Conservation (phyloP, 129 eudicot species). For the Pittosporum tobira region DNA sequence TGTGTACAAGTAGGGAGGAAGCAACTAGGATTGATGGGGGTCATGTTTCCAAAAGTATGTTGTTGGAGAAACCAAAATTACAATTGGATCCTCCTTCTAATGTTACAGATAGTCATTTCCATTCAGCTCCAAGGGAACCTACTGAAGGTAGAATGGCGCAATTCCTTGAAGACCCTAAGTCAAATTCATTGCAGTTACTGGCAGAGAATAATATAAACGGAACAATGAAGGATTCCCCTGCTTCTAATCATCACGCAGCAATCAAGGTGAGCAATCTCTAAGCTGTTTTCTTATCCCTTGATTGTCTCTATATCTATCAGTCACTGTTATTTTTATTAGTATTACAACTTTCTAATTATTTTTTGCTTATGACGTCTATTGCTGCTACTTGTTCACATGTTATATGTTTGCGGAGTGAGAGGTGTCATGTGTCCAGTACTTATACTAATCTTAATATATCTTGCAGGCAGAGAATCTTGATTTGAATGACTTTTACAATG, state of each 20-base stretch:
- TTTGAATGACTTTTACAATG: constrained; percentile 56
- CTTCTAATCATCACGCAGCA: constrained; percentile 29
- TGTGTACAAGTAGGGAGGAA: constrained; percentile 10
- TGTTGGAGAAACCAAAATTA: constrained; percentile 4
- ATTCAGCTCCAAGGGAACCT: constrained; percentile 25
- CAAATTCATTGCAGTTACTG: constrained; percentile 22
- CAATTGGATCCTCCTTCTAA: constrained; percentile 23
- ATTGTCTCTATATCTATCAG: not conserved
- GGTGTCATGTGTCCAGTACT: not conserved
- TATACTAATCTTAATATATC: constrained; percentile 1
- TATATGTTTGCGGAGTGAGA: too few relatives aligned
- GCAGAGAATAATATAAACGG: constrained; percentile 21
- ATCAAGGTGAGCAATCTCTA: constrained; percentile 31
- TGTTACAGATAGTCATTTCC: constrained; percentile 18
- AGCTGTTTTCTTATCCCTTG: not conserved
- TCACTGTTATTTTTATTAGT: not conserved
- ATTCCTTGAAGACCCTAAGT: constrained; percentile 22
- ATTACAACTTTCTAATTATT: not conserved
- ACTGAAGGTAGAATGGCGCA: constrained; percentile 20
- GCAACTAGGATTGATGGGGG: constrained; percentile 7
- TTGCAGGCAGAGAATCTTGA: constrained; percentile 50
- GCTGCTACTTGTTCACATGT: too few relatives aligned
- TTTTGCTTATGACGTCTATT: too few relatives aligned
- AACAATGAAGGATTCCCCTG: constrained; percentile 16
- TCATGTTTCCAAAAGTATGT: constrained; percentile 6